Percentiles rank a stretch among this genome's conserved stretches.
phyloP scores from a whole-genome alignment of 768 basidiomycete genomes.

The Trametes punicea region DNA sequence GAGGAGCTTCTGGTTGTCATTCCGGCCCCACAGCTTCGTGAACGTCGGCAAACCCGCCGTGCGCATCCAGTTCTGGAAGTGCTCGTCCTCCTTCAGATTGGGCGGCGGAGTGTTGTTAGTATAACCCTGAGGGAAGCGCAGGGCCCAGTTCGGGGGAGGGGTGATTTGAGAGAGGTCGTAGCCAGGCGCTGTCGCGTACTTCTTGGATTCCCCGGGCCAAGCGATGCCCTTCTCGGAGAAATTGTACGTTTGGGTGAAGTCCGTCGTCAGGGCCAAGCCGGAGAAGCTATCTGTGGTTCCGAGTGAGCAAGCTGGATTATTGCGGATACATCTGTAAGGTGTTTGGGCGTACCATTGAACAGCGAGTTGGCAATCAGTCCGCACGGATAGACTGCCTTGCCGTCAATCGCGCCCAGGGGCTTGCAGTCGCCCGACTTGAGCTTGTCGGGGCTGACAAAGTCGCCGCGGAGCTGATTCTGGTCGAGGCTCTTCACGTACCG shows the following conservation, averaged over 20 bases:
- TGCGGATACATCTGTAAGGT: too few relatives aligned
- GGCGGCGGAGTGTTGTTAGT: constrained; percentile 62
- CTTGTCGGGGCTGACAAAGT: constrained; percentile 42
- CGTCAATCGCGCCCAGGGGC: constrained; percentile 58
- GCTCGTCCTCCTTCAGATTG: constrained; percentile 73
- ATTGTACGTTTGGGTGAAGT: constrained; percentile 50
- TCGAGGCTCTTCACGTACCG: constrained; percentile 93
- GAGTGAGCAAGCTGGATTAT: background rate
- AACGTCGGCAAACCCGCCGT: constrained; percentile 97
- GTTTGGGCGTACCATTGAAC: constrained; percentile 74
- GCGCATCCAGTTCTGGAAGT: constrained; percentile 99
- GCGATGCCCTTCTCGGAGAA: constrained; percentile 83
- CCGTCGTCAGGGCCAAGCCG: constrained; percentile 50
- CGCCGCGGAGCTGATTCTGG: constrained; percentile 80
- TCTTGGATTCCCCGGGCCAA: constrained; percentile 94
- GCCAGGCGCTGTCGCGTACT: constrained; percentile 66
- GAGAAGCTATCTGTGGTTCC: constrained; percentile 76
- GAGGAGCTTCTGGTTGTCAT: constrained; percentile 69
- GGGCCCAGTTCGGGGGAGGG: constrained; percentile 91
- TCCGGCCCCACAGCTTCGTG: constrained; percentile 90
- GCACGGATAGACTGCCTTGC: constrained; percentile 82
- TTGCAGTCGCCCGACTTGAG: constrained; percentile 83
- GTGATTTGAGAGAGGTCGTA: constrained; percentile 68
- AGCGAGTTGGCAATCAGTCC: constrained; percentile 96
- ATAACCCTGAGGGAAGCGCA: constrained; percentile 73